A percentile compares a stretch with the other conserved stretches of the same genome.
Evolutionary conservation across 768 basidiomycete genomes (phyloP).

Genomic region (Xanthoconium stramineum): DNA sequence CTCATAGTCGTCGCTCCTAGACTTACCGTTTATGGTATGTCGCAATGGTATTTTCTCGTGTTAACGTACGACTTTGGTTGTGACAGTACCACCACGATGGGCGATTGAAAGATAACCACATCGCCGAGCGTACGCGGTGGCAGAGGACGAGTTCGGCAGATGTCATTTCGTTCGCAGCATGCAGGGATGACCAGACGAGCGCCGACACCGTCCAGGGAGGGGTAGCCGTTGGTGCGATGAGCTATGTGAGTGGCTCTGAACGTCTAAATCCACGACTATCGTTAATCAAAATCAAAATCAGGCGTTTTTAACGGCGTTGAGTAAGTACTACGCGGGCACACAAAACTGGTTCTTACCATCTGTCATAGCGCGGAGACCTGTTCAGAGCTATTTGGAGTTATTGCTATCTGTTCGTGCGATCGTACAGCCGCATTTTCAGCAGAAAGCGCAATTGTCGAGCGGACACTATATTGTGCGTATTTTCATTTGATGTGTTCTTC

Average conservation of each 20-base stretch:
- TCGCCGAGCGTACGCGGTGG: slow-evolving; percentile 32
- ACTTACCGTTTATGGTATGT: slow-evolving; percentile 30
- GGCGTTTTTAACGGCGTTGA: slow-evolving; percentile 60
- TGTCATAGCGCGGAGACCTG: slow-evolving; percentile 42
- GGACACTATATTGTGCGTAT: slow-evolving; percentile 60
- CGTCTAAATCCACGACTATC: no score
- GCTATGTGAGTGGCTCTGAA: slow-evolving; percentile 50
- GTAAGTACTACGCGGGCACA: slow-evolving; percentile 22
- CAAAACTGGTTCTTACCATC: not conserved
- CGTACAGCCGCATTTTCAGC: slow-evolving; percentile 56
- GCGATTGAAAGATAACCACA: slow-evolving; percentile 44
- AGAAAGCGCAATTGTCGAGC: slow-evolving; percentile 72
- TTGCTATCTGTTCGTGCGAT: slow-evolving; percentile 57
- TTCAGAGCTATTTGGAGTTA: slow-evolving; percentile 65
- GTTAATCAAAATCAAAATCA: slow-evolving; percentile 25
- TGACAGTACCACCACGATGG: slow-evolving; percentile 59
- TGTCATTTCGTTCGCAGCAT: slow-evolving; percentile 75
- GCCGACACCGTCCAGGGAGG: slow-evolving; percentile 65
- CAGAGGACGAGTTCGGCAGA: slow-evolving; percentile 67
- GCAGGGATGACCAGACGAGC: slow-evolving; percentile 69
- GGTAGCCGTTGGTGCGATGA: slow-evolving; percentile 75
- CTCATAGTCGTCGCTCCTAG: slow-evolving; percentile 6
- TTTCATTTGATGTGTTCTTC: not conserved
- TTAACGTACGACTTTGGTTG: not conserved
- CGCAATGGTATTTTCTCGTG: not conserved